Conservation (phyloP, 192 early-diverging fungal species). For the Tieghemiomyces parasiticus region DNA sequence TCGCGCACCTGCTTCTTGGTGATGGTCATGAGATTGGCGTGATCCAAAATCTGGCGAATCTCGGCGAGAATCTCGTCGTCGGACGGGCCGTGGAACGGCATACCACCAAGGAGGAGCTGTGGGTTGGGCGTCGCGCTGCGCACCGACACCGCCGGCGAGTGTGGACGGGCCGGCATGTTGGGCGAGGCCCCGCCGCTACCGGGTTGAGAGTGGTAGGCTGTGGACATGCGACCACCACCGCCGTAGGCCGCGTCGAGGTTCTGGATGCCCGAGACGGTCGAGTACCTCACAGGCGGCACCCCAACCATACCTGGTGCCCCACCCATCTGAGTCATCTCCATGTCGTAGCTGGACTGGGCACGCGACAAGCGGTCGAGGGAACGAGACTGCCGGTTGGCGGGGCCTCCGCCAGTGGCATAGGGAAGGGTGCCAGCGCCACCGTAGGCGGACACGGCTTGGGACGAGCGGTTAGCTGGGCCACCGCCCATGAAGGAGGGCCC, state of each 20-base stretch:
- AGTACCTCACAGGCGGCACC: neutral
- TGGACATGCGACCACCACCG: no score
- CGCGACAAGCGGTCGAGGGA: constrained; percentile 4
- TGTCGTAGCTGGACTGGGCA: constrained; percentile 1
- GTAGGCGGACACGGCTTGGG: constrained; percentile 27
- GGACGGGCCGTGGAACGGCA: constrained; percentile 23
- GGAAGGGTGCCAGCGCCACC: constrained; percentile 8
- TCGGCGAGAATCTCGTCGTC: constrained; percentile 52
- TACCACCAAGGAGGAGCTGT: neutral
- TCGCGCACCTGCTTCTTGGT: constrained; percentile 99
- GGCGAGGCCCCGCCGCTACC: neutral
- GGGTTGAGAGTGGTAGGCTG: neutral
- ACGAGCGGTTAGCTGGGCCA: constrained; percentile 9
- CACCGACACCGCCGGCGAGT: constrained; percentile 10
- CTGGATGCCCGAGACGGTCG: neutral
- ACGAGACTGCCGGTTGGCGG: constrained; percentile 5
- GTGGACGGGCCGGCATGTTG: neutral
- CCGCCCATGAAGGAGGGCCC: constrained; percentile 11
- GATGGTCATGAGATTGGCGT: constrained; percentile 92
- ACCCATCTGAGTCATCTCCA: constrained; percentile 4
- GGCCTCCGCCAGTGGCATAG: neutral
- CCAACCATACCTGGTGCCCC: neutral
- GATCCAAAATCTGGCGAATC: constrained; percentile 64
- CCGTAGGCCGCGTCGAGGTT: neutral
- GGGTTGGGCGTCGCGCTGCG: constrained; percentile 4